These are phyloP conservation scores for Suillus cothurnatus DNA, from an alignment of 768 basidiomycete species.

Conservation along the genomic window DNA sequence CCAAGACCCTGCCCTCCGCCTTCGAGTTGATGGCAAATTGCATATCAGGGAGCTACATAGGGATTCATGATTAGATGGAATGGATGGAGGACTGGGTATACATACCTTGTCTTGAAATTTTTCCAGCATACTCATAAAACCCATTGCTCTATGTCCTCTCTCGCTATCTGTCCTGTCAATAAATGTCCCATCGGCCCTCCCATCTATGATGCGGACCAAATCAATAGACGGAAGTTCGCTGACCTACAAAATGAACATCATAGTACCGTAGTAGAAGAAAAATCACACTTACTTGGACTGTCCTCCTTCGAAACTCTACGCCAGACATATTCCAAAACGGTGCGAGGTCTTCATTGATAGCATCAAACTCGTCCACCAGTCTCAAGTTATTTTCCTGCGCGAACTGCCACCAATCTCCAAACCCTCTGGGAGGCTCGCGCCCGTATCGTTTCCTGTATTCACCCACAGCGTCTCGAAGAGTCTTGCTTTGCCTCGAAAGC, in stretches of 20 bases:
- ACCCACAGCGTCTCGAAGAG: conserved; percentile 72
- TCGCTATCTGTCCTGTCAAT: conserved; percentile 61
- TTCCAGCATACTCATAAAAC: conserved; percentile 74
- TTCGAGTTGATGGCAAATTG: conserved; percentile 92
- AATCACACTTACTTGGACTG: conserved; percentile 49
- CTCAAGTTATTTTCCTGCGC: conserved; percentile 70
- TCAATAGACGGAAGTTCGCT: conserved; percentile 84
- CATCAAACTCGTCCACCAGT: conserved; percentile 90
- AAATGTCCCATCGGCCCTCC: conserved; percentile 59
- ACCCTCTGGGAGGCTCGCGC: conserved; percentile 84
- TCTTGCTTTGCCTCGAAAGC: conserved; percentile 76
- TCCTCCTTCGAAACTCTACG: conserved; percentile 67
- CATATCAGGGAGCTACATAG: conserved; percentile 81
- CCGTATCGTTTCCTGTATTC: conserved; percentile 83
- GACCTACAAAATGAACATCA: conserved; percentile 45
- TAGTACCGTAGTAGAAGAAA: background rate
- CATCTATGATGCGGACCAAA: conserved; percentile 75
- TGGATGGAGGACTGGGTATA: conserved; percentile 1
- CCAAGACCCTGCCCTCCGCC: conserved; percentile 90
- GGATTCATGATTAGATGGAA: background rate
- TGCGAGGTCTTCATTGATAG: conserved; percentile 73
- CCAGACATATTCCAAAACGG: conserved; percentile 84
- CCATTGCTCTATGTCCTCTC: conserved; percentile 74
- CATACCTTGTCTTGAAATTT: conserved; percentile 66
- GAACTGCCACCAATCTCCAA: conserved; percentile 89